Evolutionary conservation across 106 monocot species (phyloP), one percentile per base, ranked within the genome.

Genomic region (Acorus calamus): DNA sequence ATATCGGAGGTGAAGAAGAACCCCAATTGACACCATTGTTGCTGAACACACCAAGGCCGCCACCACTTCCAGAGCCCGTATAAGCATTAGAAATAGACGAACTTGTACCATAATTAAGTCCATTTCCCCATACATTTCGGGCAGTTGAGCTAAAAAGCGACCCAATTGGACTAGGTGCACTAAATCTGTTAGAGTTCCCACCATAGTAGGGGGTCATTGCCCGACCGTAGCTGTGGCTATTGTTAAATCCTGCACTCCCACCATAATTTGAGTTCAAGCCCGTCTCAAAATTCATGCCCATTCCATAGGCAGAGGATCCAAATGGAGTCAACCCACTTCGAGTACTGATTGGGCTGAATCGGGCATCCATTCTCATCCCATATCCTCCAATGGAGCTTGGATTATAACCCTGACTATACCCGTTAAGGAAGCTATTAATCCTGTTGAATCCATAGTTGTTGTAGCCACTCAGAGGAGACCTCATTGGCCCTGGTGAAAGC

Each of bases 311-410:
- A 76, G 11, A 4, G 11, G 84, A 82, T 57, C 62, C 76, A 59
- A 92, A 79, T 1, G 79, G 70, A 71, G 81, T 71, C 55, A 79
- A 77, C 3, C 79, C 74, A 64, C 77, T 82, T 5, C 84, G 72
- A 11, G 28, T 28, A 28, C 67, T 8, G 8, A 82, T 42, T 3
- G 76, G 68, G 42, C 87, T 82, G 57, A 77, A 82, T 56, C 92
- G 79, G 42, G 68, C 70, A 70, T 92, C 87, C 69, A 87, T 81
- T 53, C 87, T 76, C 84, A 92, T 75, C 45, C 84, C 82, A 77
- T 77, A 88, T 50, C 73, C 76, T 53, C 79, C 70, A 43, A 84
- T 55, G 0, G 77, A 74, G 67, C 74, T 81, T 46, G 82, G 84
- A 65, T 63, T 81, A 56, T 73, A 86, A 4, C 75, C 84, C 8